Percentiles rank a stretch among this genome's conserved stretches.
Evolutionary conservation across 228 moss, liverwort and hornwort genomes (phyloP).

Genomic region (Sphagnum fallax): DNA sequence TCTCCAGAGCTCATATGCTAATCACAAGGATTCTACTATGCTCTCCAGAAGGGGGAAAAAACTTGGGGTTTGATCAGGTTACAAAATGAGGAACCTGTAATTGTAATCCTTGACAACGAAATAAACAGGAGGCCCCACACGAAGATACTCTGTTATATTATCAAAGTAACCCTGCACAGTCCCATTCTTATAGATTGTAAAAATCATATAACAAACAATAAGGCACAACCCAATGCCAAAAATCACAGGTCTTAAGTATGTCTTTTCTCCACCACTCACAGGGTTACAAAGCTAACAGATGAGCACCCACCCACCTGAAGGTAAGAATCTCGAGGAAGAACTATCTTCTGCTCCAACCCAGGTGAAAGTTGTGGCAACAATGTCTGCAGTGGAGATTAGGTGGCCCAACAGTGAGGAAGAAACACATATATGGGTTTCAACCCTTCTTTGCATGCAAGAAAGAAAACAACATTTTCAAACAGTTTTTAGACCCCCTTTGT

Average conservation of each 20-base stretch:
- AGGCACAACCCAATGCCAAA: background rate
- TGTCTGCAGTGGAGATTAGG: constrained; percentile 33
- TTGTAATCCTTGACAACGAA: constrained; percentile 86
- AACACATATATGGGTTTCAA: too few species aligned
- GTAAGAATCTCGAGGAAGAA: constrained; percentile 93
- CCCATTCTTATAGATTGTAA: background rate
- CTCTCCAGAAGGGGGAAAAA: too few species aligned
- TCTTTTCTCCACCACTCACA: background rate
- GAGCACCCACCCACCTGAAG: constrained; percentile 59
- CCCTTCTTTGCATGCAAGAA: too few species aligned
- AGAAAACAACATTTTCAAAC: too few species aligned
- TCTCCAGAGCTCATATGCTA: too few species aligned
- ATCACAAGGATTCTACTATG: too few species aligned
- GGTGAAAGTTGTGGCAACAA: constrained; percentile 68
- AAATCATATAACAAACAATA: too few species aligned
- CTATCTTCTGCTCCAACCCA: constrained; percentile 86
- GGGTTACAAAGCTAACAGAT: background rate
- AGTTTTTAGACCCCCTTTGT: too few species aligned
- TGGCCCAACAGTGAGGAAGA: background rate
- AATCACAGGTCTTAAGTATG: background rate
- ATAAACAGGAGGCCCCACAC: constrained; percentile 94
- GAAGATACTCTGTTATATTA: constrained; percentile 86
- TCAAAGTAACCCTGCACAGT: constrained; percentile 81
- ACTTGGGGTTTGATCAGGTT: too few species aligned
- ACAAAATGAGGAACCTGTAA: constrained; percentile 52